phyloP scores from a whole-genome alignment of 371 early-diverging fungal genomes.

The Apophysomyces ossiformis region DNA sequence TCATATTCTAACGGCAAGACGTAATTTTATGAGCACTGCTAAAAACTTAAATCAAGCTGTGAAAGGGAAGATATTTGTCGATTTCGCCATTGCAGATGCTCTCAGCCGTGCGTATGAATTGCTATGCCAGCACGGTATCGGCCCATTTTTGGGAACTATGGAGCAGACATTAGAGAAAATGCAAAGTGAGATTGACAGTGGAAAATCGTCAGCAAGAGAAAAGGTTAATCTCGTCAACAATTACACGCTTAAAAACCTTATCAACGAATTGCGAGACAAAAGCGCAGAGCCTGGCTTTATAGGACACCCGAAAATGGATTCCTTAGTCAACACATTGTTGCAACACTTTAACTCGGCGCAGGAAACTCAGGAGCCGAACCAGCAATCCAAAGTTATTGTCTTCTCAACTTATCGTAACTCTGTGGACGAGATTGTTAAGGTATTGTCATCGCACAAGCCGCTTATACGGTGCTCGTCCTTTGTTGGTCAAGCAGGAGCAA shows the following conservation, averaged over 20 bases:
- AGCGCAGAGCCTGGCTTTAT: slow-evolving; percentile 54
- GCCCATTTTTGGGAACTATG: slow-evolving; percentile 58
- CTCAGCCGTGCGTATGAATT: slow-evolving; percentile 59
- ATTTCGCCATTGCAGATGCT: slow-evolving; percentile 45
- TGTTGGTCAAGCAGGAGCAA: slow-evolving; percentile 81
- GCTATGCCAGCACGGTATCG: slow-evolving; percentile 66
- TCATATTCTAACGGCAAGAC: slow-evolving; percentile 48
- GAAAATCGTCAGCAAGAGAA: slow-evolving; percentile 29
- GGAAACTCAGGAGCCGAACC: neutral
- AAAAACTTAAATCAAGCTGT: slow-evolving; percentile 30
- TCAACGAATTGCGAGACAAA: slow-evolving; percentile 17
- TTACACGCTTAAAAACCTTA: slow-evolving; percentile 20
- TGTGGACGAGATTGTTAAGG: slow-evolving; percentile 82
- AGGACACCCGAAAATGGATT: slow-evolving; percentile 86
- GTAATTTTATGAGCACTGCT: slow-evolving; percentile 35
- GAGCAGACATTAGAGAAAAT: slow-evolving; percentile 21
- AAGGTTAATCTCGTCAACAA: slow-evolving; percentile 21
- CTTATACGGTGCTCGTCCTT: slow-evolving; percentile 74
- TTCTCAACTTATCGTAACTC: slow-evolving; percentile 89
- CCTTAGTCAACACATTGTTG: slow-evolving; percentile 64
- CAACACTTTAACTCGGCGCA: slow-evolving; percentile 61
- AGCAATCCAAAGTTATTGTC: slow-evolving; percentile 80
- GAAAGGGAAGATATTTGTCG: slow-evolving; percentile 35
- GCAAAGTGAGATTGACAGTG: slow-evolving; percentile 19
- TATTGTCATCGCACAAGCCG: slow-evolving; percentile 69